Conservation (phyloP, 2,329 filamentous ascomycete species). For the Hortaea sp. region DNA sequence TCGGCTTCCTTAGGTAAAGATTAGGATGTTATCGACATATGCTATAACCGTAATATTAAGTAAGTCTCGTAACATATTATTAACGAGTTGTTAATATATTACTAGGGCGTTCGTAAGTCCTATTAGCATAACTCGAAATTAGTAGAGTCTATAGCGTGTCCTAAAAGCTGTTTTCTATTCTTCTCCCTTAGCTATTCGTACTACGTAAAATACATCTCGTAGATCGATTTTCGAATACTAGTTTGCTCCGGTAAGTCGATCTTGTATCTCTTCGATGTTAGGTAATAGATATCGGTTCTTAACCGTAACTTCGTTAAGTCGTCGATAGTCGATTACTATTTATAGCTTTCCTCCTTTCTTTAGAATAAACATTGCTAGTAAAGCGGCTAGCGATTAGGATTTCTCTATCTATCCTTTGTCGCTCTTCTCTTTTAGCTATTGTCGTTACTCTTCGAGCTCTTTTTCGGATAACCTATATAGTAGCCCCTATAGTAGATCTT, state of each 20-base stretch:
- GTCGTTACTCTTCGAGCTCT: conserved; percentile 3
- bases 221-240: conserved; percentile 18
- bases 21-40: conserved; percentile 20
- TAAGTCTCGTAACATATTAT: conserved; percentile 13
- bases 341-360: conserved; percentile 14
- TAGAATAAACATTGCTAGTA: conserved; percentile 14
- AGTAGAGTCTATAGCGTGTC: conserved; percentile 13
- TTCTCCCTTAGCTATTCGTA: conserved; percentile 15
- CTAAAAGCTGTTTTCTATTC: conserved; percentile 17
- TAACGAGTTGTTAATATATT: conserved; percentile 19
- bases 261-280: conserved; percentile 14
- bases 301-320: conserved; percentile 18
- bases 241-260: conserved; percentile 9
- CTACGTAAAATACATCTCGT: conserved; percentile 15
- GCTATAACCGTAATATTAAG: conserved; percentile 14
- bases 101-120: conserved; percentile 14
- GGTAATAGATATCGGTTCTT: conserved; percentile 20
- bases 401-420: conserved; percentile 5
- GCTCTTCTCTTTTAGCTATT: conserved; percentile 4
- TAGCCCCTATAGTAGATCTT: conserved; percentile 6
- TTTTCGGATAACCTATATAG: conserved; percentile 6
- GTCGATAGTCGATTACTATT: conserved; percentile 16
- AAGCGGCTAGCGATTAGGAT: conserved; percentile 2
- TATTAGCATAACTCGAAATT: conserved; percentile 19
- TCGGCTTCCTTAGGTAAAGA: conserved; percentile 16